Base-by-base conservation (phyloP, 2,329 filamentous ascomycete species). In the Fusarium xyrophilum region DNA sequence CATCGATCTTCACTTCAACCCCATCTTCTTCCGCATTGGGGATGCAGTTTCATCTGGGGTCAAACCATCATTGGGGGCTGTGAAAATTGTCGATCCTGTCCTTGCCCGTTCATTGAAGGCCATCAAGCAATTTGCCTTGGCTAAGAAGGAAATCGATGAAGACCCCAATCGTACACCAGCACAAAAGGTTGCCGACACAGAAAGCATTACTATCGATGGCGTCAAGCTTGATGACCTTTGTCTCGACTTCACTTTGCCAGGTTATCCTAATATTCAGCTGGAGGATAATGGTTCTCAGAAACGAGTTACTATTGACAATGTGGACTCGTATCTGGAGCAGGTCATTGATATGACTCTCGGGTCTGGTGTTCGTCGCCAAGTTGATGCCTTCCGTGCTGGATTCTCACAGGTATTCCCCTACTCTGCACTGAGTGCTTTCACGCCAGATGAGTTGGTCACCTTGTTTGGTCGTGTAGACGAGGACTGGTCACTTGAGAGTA, bases 401-500 rank as follows among this genome's bases (percentile, higher is more conserved):
- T 99, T 99, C 78, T 96, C 94, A 1, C 91, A 96, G 71, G 96
- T 99, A 1, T 99, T 99, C 83, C 93, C 95, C 0, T 99, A 97
- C 80, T 91, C 93, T 7, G 93, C 96, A 11, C 82, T 99, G 48
- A 93, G 91, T 69, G 93, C 96, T 0, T 99, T 99, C 76, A 99
- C 96, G 0, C 94, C 96, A 0, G 93, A 93, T 73, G 96, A 99
- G 79, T 85, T 99, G 32, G 95, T 97, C 40, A 95, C 94, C 83
- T 85, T 99, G 28, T 99, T 98, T 81, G 96, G 96, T 21, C 89
- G 91, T 60, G 89, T 93, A 7, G 92, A 98, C 11, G 96, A 99
- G 77, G 96, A 99, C 78, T 99, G 96, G 96, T 93, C 93, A 25
- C 89, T 99, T 69, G 95, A 98, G 78, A 99, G 93, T 96, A 87